phyloP scores from a whole-genome alignment of 805 yeast species.

The Dipodascus albidus region DNA sequence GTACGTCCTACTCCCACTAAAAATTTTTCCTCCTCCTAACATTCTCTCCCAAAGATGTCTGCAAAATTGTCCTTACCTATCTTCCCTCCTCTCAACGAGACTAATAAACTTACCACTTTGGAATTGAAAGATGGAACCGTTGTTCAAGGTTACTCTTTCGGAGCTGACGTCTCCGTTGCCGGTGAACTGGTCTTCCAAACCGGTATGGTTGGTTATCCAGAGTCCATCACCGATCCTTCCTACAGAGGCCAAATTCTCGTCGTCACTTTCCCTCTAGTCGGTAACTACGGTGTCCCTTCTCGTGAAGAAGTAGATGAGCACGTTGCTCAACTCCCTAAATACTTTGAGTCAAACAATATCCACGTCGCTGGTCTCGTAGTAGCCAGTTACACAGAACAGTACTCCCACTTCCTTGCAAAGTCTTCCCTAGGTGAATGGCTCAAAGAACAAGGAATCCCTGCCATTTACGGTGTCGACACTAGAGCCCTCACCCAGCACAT shows the following conservation, averaged over 20 bases:
- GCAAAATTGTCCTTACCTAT: slow-evolving; percentile 51
- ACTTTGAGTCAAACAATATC: slow-evolving; percentile 85
- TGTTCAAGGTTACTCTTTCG: slow-evolving; percentile 93
- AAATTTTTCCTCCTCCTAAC: neutral
- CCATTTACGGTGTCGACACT: slow-evolving; percentile 95
- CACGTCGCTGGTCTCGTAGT: slow-evolving; percentile 96
- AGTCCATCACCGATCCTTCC: slow-evolving; percentile 95
- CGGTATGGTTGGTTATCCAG: slow-evolving; percentile 99
- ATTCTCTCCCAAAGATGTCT: neutral
- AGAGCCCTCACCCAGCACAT: slow-evolving; percentile 88
- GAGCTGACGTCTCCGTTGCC: slow-evolving; percentile 79
- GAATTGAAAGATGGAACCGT: slow-evolving; percentile 80
- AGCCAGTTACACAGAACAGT: slow-evolving; percentile 93
- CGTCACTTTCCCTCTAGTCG: slow-evolving; percentile 92
- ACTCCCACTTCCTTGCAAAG: slow-evolving; percentile 84
- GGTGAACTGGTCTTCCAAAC: slow-evolving; percentile 99
- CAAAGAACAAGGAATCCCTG: slow-evolving; percentile 84
- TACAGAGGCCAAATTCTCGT: slow-evolving; percentile 96
- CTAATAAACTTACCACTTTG: slow-evolving; percentile 73
- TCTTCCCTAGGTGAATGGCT: slow-evolving; percentile 93
- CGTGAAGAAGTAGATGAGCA: slow-evolving; percentile 63
- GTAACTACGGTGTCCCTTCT: slow-evolving; percentile 98
- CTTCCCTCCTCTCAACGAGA: slow-evolving; percentile 79
- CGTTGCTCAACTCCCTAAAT: slow-evolving; percentile 68
- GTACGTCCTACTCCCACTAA: neutral